phyloP scores from a whole-genome alignment of 208 protist genomes.

The Leishmania tarentolae region DNA sequence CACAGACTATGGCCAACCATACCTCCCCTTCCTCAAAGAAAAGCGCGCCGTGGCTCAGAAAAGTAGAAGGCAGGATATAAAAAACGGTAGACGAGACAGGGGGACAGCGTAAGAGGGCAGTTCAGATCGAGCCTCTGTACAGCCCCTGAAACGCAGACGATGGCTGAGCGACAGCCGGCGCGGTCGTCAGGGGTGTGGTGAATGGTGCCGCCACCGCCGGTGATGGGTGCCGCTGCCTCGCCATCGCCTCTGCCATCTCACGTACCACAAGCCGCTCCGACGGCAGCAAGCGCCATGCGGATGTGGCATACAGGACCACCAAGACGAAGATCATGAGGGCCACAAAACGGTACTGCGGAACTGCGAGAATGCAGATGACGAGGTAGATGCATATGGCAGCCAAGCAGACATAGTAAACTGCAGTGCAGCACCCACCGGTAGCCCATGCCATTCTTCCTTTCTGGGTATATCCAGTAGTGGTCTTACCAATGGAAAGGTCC shows the following conservation, averaged over 20 bases:
- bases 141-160: constrained; percentile 2
- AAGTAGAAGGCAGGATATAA: not conserved
- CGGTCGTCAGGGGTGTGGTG: not conserved
- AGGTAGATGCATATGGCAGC: constrained; percentile 25
- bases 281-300: constrained; percentile 29
- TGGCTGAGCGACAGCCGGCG: not conserved
- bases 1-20: not conserved
- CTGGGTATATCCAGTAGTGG: not conserved
- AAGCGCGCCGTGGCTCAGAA: not conserved
- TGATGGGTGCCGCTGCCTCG: constrained; percentile 8
- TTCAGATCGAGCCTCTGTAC: not conserved
- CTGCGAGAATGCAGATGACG: constrained; percentile 14
- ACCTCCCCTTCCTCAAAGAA: not conserved
- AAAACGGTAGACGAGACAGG: not conserved
- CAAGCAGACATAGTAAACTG: constrained; percentile 22
- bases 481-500: not conserved
- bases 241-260: constrained; percentile 21
- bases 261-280: constrained; percentile 24
- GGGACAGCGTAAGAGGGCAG: not conserved
- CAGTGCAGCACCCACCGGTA: constrained; percentile 14
- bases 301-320: constrained; percentile 15
- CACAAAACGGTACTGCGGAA: constrained; percentile 30
- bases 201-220: not conserved
- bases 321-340: constrained; percentile 21
- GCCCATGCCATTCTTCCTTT: not conserved